Evolutionary conservation across 495 filamentous ascomycete genomes (phyloP), one percentile per base, ranked within the genome.

Genomic region (Penicillium malachiteum): DNA sequence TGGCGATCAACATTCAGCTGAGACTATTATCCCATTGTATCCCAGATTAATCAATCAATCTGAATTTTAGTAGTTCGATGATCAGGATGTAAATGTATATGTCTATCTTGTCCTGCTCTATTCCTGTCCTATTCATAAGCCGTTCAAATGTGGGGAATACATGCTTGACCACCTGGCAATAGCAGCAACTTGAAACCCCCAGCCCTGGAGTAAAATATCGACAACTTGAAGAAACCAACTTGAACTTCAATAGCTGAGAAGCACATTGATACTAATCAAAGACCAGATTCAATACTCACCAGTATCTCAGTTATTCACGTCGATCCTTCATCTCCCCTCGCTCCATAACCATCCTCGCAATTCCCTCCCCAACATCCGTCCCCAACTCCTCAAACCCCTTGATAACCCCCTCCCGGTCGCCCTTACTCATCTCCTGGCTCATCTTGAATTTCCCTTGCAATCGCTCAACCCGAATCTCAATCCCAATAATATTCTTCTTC

Each of bases 401-500:
- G 33, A 84, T 56, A 3, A 80, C 71, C 2, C 79, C 78, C 16
- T 72, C 50, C 3, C 72, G 62, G 60, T 83, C 81, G 0, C 72
- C 77, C 7, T 67, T 31, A 7, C 59, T 56, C 67, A 78, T 58
- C 63, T 83, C 80, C 65, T 83, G 79, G 56, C 77, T 81, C 78
- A 84, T 81, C 66, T 84, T 83, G 38, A 70, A 81, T 65, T 81
- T 82, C n/a, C 81, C 80, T 35, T 69, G 74, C 43, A 84, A 59
- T 2, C 67, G 57, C 47, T 72, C 64, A 59, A 83, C 69, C 17
- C 63, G 43, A 32, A 84, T 71, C 62, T 80, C 73, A 47, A 84
- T 72, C 0, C 79, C 81, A 49, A 83, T 73, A 54, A 83, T 83
- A 46, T 58, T 67, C 63, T 78, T 81, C 66, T 73, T 75, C 65